A percentile compares a stretch with the other conserved stretches of the same genome.
Evolutionary conservation across 2,329 filamentous ascomycete species (phyloP).

Genomic region (Mariannaea sp.): DNA sequence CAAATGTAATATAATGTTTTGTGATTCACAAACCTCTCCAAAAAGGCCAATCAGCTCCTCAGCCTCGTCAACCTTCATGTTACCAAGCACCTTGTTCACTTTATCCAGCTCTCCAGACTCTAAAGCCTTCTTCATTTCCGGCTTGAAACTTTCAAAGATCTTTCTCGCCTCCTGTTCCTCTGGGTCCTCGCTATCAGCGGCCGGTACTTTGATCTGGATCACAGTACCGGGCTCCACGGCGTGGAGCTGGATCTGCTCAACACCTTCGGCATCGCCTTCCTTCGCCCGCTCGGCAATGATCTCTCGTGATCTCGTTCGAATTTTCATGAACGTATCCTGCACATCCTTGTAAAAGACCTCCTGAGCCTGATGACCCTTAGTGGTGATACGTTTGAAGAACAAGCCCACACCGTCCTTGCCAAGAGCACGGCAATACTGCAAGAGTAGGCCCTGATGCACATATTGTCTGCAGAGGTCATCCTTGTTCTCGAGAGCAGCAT

Average conservation of each 20-base stretch:
- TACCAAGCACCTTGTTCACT: constrained; percentile 66
- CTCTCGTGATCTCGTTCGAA: constrained; percentile 76
- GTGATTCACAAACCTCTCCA: constrained; percentile 61
- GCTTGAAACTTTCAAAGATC: constrained; percentile 83
- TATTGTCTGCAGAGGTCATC: constrained; percentile 81
- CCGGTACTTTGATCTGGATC: constrained; percentile 85
- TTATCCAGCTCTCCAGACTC: constrained; percentile 84
- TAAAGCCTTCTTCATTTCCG: constrained; percentile 79
- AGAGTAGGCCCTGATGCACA: constrained; percentile 88
- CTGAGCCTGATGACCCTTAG: constrained; percentile 84
- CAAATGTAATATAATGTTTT: neutral
- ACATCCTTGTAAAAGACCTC: constrained; percentile 94
- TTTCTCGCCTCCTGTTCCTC: constrained; percentile 67
- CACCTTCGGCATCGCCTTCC: constrained; percentile 64
- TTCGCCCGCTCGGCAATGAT: constrained; percentile 62
- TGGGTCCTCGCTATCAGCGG: constrained; percentile 68
- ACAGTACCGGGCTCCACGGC: constrained; percentile 91
- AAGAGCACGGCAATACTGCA: constrained; percentile 93
- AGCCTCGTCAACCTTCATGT: constrained; percentile 86
- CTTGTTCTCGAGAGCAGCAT: constrained; percentile 77
- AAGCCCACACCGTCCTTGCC: constrained; percentile 85
- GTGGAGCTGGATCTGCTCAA: constrained; percentile 97
- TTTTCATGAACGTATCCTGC: constrained; percentile 81
- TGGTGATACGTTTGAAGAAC: constrained; percentile 97
- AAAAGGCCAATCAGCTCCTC: constrained; percentile 83